phyloP scores from a whole-genome alignment of 192 early-diverging fungal species.

The Podila epicladia region DNA sequence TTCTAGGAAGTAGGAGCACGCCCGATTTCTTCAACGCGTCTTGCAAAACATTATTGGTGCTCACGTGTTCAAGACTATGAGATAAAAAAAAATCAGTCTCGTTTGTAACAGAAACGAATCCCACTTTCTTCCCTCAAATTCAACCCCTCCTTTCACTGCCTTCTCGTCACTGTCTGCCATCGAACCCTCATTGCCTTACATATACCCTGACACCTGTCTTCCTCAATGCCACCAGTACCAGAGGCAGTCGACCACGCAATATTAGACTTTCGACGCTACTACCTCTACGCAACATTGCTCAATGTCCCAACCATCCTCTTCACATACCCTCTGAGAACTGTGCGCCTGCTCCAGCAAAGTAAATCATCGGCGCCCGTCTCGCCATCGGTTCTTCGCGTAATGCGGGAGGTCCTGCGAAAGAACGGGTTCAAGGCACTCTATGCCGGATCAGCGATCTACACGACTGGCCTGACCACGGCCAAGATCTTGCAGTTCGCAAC shows the following conservation, averaged over 20 bases:
- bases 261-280: constrained; percentile 49
- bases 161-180: background rate
- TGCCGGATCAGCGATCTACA: constrained; percentile 36
- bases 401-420: constrained; percentile 16
- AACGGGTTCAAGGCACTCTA: constrained; percentile 36
- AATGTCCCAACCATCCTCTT: constrained; percentile 39
- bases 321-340: constrained; percentile 39
- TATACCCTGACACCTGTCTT: background rate
- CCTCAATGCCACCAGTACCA: constrained; percentile 24
- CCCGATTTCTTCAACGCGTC: too few species aligned
- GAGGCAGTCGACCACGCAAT: constrained; percentile 19
- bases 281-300: constrained; percentile 36
- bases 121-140: too few species aligned
- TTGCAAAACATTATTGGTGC: too few species aligned
- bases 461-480: constrained; percentile 22
- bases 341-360: constrained; percentile 49
- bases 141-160: too few species aligned
- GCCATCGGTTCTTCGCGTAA: constrained; percentile 29
- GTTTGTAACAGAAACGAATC: too few species aligned
- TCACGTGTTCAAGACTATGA: too few species aligned
- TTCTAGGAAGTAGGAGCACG: too few species aligned
- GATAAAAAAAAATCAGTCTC: too few species aligned
- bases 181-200: background rate
- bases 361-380: constrained; percentile 23
- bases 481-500: constrained; percentile 51